Percentiles rank a stretch among this genome's conserved stretches.
These are phyloP conservation scores for Bryum argenteum DNA, from an alignment of 225 moss, liverwort and hornwort species.

Conservation along the genomic window DNA sequence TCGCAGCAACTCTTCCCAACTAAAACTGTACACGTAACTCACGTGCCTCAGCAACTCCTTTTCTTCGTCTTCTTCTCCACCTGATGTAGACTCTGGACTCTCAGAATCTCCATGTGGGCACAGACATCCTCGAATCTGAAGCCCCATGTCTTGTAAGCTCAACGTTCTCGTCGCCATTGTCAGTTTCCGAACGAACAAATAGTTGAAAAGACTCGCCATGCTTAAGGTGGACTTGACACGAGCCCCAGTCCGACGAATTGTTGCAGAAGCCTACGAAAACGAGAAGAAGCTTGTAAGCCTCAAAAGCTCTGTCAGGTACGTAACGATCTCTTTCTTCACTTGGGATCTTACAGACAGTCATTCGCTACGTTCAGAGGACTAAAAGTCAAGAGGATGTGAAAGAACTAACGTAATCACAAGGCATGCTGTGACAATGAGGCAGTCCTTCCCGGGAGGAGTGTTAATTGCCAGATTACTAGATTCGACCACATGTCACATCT, in stretches of 20 bases:
- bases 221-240: too few relatives aligned
- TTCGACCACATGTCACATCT: background rate
- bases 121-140: conserved; percentile 15
- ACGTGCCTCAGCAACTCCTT: conserved; percentile 29
- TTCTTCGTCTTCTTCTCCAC: conserved; percentile 20
- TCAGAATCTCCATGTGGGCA: conserved; percentile 39
- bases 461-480: too few relatives aligned
- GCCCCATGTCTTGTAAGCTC: conserved; percentile 16
- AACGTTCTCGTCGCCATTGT: conserved; percentile 1
- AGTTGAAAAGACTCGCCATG: conserved; percentile 33
- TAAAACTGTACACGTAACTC: conserved; percentile 40
- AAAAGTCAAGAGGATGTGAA: too few relatives aligned
- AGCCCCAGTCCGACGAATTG: conserved; percentile 25
- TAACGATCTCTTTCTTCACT: too few relatives aligned
- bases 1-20: conserved; percentile 52
- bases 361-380: too few relatives aligned
- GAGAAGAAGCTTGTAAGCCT: background rate
- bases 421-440: too few relatives aligned
- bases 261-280: conserved; percentile 37
- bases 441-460: too few relatives aligned
- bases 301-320: too few relatives aligned
- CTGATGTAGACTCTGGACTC: background rate
- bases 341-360: too few relatives aligned
- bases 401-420: too few relatives aligned
- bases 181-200: conserved; percentile 31